Conservation (phyloP, 2,329 filamentous ascomycete species). For the Aspergillus versicolor region DNA sequence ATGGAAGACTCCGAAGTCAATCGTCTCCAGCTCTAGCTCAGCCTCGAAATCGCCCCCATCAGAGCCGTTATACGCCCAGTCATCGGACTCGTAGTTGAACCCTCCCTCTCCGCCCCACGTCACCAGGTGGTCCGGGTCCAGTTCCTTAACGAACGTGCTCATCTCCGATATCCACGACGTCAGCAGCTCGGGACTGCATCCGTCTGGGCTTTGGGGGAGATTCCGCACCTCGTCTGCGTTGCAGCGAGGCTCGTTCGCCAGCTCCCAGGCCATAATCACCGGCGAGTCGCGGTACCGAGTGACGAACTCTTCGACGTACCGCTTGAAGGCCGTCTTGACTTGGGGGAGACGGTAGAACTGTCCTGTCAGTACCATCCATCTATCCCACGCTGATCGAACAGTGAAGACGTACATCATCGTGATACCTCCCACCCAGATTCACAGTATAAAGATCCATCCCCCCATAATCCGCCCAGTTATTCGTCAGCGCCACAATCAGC, state of each 20-base stretch:
- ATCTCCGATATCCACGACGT: conserved; percentile 16
- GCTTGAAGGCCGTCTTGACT: conserved; percentile 14
- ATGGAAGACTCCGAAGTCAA: conserved; percentile 17
- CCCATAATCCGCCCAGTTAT: conserved; percentile 19
- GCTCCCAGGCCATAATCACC: conserved; percentile 16
- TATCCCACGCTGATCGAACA: too few relatives aligned
- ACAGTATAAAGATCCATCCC: conserved; percentile 17
- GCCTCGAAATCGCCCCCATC: conserved; percentile 15
- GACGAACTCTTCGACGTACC: conserved; percentile 17
- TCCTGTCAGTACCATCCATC: too few relatives aligned
- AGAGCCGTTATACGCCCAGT: conserved; percentile 16
- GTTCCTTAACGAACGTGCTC: conserved; percentile 16
- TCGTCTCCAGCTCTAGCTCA: conserved; percentile 9
- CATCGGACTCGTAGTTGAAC: conserved; percentile 15
- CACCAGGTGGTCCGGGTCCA: conserved; percentile 16
- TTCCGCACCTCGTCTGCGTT: conserved; percentile 12
- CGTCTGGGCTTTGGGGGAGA: conserved; percentile 7
- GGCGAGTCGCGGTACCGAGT: conserved; percentile 12
- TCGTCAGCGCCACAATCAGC: conserved; percentile 13
- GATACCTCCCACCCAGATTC: conserved; percentile 14
- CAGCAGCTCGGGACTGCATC: conserved; percentile 12
- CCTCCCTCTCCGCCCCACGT: conserved; percentile 18
- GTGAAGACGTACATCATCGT: conserved; percentile 13
- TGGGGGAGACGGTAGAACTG: conserved; percentile 15
- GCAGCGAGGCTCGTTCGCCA: conserved; percentile 18